Percentiles rank a stretch among this genome's conserved stretches.
Conservation (phyloP, 2,329 filamentous ascomycete genomes). For the Arthrobotrys pseudoclavata region DNA sequence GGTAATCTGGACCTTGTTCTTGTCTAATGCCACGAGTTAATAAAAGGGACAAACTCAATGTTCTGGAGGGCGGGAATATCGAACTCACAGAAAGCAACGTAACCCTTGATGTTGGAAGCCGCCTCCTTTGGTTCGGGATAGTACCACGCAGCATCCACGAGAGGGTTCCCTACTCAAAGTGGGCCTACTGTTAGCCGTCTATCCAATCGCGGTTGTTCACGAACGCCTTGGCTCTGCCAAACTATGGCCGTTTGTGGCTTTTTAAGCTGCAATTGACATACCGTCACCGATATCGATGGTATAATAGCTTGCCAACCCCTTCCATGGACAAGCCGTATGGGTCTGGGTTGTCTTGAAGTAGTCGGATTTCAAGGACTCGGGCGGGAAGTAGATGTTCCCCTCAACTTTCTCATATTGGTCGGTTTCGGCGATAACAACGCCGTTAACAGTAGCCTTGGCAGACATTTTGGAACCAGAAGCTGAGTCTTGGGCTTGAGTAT, state of each 20-base stretch:
- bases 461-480: slow-evolving; percentile 48
- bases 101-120: slow-evolving; percentile 70
- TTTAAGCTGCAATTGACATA: slow-evolving; percentile 27
- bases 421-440: slow-evolving; percentile 68
- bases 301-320: slow-evolving; percentile 69
- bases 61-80: not conserved
- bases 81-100: slow-evolving; percentile 74
- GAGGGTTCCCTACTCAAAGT: slow-evolving; percentile 15
- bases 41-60: slow-evolving; percentile 18
- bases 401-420: slow-evolving; percentile 69
- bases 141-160: slow-evolving; percentile 70
- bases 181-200: slow-evolving; percentile 25
- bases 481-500: slow-evolving; percentile 3
- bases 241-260: slow-evolving; percentile 15
- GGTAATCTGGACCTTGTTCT: slow-evolving; percentile 53
- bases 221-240: slow-evolving; percentile 29
- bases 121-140: slow-evolving; percentile 71
- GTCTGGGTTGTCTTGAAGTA: slow-evolving; percentile 67
- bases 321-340: slow-evolving; percentile 68
- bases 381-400: slow-evolving; percentile 69
- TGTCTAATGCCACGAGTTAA: slow-evolving; percentile 28
- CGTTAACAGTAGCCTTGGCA: slow-evolving; percentile 68
- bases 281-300: slow-evolving; percentile 65
- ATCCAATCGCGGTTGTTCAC: slow-evolving; percentile 8
- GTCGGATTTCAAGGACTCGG: slow-evolving; percentile 66